Percentiles rank a stretch among this genome's conserved stretches.
Evolutionary conservation across 345 rosid species (phyloP).

Genomic region (Durio zibethinus): DNA sequence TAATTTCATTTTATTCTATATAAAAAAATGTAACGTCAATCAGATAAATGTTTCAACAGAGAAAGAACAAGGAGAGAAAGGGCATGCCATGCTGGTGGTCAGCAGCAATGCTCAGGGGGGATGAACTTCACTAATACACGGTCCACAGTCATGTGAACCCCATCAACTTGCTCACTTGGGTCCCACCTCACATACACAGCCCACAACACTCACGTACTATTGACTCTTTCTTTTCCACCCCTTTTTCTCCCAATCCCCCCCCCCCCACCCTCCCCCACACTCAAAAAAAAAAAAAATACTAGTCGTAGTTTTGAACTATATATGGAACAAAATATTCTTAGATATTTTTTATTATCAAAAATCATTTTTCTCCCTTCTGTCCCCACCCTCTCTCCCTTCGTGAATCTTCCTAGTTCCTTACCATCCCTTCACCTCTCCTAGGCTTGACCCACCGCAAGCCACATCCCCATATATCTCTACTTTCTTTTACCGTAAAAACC

Average conservation of each 20-base stretch:
- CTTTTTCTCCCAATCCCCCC: too few relatives aligned
- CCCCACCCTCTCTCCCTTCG: background rate
- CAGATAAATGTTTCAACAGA: background rate
- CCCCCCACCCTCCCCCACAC: too few relatives aligned
- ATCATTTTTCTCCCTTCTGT: background rate
- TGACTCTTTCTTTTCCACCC: background rate
- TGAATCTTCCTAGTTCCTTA: slow-evolving; percentile 36
- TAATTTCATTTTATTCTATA: background rate
- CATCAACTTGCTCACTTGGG: slow-evolving; percentile 54
- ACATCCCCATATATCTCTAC: slow-evolving; percentile 24
- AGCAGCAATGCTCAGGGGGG: slow-evolving; percentile 49
- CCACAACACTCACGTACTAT: slow-evolving; percentile 28
- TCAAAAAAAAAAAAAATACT: too few relatives aligned
- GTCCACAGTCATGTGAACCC: slow-evolving; percentile 74
- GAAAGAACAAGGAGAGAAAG: background rate
- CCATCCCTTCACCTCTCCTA: background rate
- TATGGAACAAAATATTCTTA: too few relatives aligned
- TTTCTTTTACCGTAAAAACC: background rate
- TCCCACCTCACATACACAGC: slow-evolving; percentile 42
- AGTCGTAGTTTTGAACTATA: too few relatives aligned
- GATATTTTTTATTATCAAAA: too few relatives aligned
- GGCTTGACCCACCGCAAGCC: slow-evolving; percentile 34
- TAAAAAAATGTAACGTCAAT: background rate
- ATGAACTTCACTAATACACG: slow-evolving; percentile 47
- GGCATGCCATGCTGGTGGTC: slow-evolving; percentile 30